Evolutionary conservation across 2,329 filamentous ascomycete species (phyloP), one percentile per base, ranked within the genome.

Genomic region (Monosporascus sp.): DNA sequence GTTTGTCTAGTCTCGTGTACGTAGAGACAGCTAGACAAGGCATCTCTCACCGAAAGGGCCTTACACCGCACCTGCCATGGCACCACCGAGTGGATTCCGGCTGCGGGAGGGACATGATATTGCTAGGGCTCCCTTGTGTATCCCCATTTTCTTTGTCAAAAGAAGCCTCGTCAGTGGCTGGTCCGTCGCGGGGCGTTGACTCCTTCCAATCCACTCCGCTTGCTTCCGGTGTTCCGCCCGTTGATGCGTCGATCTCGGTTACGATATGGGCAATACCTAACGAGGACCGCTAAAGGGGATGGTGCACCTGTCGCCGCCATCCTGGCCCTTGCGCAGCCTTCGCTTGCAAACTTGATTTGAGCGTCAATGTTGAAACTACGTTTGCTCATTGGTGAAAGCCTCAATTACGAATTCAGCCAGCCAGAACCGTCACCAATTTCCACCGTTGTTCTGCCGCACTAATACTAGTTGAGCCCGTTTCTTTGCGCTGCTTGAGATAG

Each of bases 61-160:
- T 27, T 58, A 60, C 48, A 55, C 38, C 38, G 17, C 17, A 41
- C 15, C 15, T 3, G 9, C 15, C 24, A 18, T 46, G 17, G 43
- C 14, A 27, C 15, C 5, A n/a, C n/a, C 6, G 25, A 14, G 43
- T 46, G 43, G 43, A 24, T 46, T 25, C 41, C n/a, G 22, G 20
- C 38, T 41, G 22, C 25, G 22, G 43, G 5, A 27, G 24, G 24
- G 24, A 31, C 43, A 46, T n/a, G 43, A 31, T 46, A 6, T 24
- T 31, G 43, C n/a, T 25, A 4, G 22, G 43, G 15, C 43, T 22
- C 43, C 43, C 43, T 46, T 22, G 22, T 4, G 5, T 11, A 17
- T 46, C 43, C 43, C 43, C n/a, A 46, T 46, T 31, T 46, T 5
- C 43, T 31, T 35, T 11, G 11, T 35, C 31, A 35, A 35, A 31